phyloP scores from a whole-genome alignment of 345 rosid genomes.

The Heritiera littoralis region DNA sequence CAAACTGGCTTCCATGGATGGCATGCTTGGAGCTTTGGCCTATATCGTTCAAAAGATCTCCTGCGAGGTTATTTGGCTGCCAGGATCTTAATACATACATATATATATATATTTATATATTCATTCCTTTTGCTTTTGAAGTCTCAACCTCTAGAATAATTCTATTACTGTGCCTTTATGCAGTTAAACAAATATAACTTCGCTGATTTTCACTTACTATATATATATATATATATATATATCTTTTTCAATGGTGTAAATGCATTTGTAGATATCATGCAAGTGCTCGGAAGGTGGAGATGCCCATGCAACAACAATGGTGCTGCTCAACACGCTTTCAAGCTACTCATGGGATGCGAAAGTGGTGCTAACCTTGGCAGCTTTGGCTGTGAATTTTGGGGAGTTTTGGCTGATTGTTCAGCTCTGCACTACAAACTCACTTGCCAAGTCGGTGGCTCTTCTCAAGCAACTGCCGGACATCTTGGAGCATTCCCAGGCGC shows the following conservation, averaged over 20 bases:
- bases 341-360: slow-evolving; percentile 54
- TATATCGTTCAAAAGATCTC: slow-evolving; percentile 37
- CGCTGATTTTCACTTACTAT: not conserved
- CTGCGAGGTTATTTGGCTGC: slow-evolving; percentile 40
- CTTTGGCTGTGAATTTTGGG: slow-evolving; percentile 48
- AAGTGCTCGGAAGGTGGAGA: slow-evolving; percentile 53
- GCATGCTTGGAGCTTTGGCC: slow-evolving; percentile 41
- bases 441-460: slow-evolving; percentile 44
- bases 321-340: slow-evolving; percentile 39
- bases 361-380: slow-evolving; percentile 49
- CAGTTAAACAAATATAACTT: not conserved
- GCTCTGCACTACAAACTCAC: slow-evolving; percentile 32
- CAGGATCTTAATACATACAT: not conserved
- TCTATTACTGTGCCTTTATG: not conserved
- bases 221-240: not conserved
- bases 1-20: slow-evolving; percentile 22
- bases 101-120: too few relatives aligned
- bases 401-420: slow-evolving; percentile 44
- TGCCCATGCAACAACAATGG: slow-evolving; percentile 45
- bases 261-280: slow-evolving; percentile 42
- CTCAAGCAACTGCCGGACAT: slow-evolving; percentile 50
- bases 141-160: not conserved
- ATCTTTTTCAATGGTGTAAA: not conserved
- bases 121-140: not conserved
- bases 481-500: slow-evolving; percentile 27